phyloP scores from a whole-genome alignment of 768 basidiomycete species.

The Tulasnella sp. region DNA sequence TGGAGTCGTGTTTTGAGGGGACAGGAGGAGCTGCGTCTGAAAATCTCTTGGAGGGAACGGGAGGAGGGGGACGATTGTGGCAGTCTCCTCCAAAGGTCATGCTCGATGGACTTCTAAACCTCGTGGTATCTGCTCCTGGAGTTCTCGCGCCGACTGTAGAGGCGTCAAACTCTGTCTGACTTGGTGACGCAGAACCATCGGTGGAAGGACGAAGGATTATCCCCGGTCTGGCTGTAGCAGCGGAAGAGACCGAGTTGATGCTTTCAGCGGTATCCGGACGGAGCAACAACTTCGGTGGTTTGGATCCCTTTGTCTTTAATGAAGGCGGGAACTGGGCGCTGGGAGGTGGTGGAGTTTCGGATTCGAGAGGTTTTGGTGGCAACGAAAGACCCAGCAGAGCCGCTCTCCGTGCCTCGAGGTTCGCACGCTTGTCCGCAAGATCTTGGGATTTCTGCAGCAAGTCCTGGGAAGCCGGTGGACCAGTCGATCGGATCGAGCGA shows the following conservation, averaged over 20 bases:
- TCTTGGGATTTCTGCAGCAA: background rate
- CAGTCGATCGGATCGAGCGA: constrained; percentile 1
- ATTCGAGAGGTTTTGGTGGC: background rate
- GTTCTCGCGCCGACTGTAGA: background rate
- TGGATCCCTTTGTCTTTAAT: background rate
- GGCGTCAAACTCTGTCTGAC: background rate
- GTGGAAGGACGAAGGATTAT: constrained; percentile 4
- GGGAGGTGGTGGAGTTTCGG: background rate
- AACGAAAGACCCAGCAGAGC: constrained; percentile 6
- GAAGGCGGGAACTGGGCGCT: background rate
- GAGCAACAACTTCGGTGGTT: background rate
- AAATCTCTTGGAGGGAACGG: background rate
- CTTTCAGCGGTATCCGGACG: background rate
- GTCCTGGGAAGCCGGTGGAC: background rate
- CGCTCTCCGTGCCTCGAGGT: constrained; percentile 16
- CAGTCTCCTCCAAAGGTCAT: constrained; percentile 17
- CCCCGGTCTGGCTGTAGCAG: background rate
- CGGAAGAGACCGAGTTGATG: background rate
- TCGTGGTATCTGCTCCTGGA: background rate
- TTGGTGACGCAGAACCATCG: background rate
- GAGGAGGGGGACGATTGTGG: background rate
- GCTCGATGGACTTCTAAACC: constrained; percentile 3
- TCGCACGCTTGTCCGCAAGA: constrained; percentile 13
- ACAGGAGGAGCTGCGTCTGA: constrained; percentile 4
- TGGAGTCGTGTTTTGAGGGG: background rate